Conservation (phyloP, 2,329 filamentous ascomycete species). For the Penicillium sp. region DNA sequence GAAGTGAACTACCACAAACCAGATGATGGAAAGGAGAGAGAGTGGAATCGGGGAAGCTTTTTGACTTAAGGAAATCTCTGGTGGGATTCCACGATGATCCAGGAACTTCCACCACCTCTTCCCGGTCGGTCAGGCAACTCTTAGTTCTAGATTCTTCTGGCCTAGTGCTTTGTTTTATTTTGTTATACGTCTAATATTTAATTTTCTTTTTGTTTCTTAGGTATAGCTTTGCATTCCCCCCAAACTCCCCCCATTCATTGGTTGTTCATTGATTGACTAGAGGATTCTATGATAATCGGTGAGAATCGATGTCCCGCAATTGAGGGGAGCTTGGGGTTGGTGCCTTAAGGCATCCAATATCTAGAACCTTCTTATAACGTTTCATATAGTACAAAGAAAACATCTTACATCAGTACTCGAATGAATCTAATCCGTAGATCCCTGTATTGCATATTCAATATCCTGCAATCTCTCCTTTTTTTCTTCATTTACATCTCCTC, state of each 20-base stretch:
- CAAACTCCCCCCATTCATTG: not conserved
- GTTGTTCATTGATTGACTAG: not conserved
- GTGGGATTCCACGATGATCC: conserved; percentile 41
- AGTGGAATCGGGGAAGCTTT: conserved; percentile 13
- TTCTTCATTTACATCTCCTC: not conserved
- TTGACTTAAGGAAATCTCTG: conserved; percentile 35
- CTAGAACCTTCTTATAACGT: conserved; percentile 33
- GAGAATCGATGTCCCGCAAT: not conserved
- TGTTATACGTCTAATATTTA: not conserved
- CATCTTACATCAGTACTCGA: no score
- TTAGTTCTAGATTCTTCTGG: conserved; percentile 23
- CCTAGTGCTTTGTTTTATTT: not conserved
- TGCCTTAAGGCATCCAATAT: conserved; percentile 9
- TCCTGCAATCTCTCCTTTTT: not conserved
- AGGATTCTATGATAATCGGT: not conserved
- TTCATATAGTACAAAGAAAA: not conserved
- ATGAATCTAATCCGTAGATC: not conserved
- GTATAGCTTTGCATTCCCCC: no score
- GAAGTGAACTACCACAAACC: conserved; percentile 23
- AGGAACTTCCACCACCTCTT: conserved; percentile 36
- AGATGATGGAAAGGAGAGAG: conserved; percentile 8
- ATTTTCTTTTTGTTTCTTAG: not conserved
- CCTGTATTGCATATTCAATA: not conserved
- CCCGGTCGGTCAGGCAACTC: conserved; percentile 23
- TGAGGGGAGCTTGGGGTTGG: not conserved